These are phyloP conservation scores for Solanum medicagineum DNA, from an alignment of 257 asterid genomes.

Conservation along the genomic window DNA sequence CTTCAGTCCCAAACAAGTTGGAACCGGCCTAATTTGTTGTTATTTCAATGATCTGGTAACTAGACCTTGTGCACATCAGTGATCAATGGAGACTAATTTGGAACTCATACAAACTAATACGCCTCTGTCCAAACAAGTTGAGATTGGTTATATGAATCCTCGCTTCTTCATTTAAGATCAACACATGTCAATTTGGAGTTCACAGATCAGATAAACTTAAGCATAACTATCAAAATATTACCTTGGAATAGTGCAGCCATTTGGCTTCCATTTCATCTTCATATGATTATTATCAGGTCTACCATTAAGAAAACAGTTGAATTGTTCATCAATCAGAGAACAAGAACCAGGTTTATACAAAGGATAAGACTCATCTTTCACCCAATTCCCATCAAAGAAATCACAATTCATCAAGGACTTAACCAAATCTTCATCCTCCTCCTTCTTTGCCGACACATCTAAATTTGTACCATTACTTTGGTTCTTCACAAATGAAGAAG, in stretches of 20 bases:
- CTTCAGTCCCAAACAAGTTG: too few relatives aligned
- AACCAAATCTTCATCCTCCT: slow-evolving; percentile 1
- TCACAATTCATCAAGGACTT: slow-evolving; percentile 18
- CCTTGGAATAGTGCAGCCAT: slow-evolving; percentile 43
- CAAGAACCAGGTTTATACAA: slow-evolving; percentile 46
- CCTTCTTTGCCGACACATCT: neutral
- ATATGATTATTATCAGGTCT: slow-evolving; percentile 30
- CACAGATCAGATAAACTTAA: neutral
- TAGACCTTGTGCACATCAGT: too few relatives aligned
- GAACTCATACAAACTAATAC: neutral
- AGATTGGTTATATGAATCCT: neutral
- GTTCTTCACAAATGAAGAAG: neutral
- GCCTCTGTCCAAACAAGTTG: neutral
- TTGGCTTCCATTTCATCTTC: slow-evolving; percentile 47
- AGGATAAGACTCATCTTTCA: slow-evolving; percentile 39
- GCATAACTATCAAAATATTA: neutral
- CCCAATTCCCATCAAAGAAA: slow-evolving; percentile 54
- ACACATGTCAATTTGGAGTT: neutral
- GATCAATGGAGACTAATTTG: too few relatives aligned
- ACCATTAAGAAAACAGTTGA: slow-evolving; percentile 41
- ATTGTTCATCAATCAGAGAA: slow-evolving; percentile 36
- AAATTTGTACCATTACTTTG: neutral
- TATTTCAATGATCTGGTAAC: too few relatives aligned
- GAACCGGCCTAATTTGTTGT: too few relatives aligned
- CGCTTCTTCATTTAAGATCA: neutral